phyloP scores from a whole-genome alignment of 345 rosid species.

The Trapa bicornis region DNA sequence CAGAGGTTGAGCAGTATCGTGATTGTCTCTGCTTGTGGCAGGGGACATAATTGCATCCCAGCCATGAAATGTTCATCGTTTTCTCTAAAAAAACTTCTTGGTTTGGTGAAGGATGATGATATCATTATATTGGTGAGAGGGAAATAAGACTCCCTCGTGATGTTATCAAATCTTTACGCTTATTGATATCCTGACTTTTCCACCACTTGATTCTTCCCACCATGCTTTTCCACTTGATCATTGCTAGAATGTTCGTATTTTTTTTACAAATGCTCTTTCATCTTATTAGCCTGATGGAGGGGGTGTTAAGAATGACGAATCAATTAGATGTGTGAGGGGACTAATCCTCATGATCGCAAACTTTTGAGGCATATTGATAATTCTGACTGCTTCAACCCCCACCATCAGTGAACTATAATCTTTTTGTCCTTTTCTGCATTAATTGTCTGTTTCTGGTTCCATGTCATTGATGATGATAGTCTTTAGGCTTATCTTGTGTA shows the following conservation, averaged over 20 bases:
- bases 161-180: not conserved
- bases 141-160: not conserved
- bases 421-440: too few relatives aligned
- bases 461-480: too few relatives aligned
- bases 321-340: conserved; percentile 3
- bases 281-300: not conserved
- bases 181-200: conserved; percentile 1
- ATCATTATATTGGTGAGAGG: conserved; percentile 1
- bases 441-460: too few relatives aligned
- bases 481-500: too few relatives aligned
- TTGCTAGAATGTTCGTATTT: not conserved
- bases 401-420: too few relatives aligned
- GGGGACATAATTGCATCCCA: not conserved
- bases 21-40: not conserved
- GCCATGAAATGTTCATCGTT: not conserved
- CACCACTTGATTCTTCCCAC: not conserved
- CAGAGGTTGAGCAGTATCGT: not conserved
- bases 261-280: not conserved
- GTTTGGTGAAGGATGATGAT: not conserved
- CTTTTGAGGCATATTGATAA: not conserved
- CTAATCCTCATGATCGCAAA: conserved; percentile 1
- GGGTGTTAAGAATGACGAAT: not conserved
- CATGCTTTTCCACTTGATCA: not conserved
- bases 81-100: not conserved
- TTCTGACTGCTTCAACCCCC: not conserved